A percentile compares a stretch with the other conserved stretches of the same genome.
Conservation (phyloP, 2,329 filamentous ascomycete genomes). For the Ophiostoma angusticollis region DNA sequence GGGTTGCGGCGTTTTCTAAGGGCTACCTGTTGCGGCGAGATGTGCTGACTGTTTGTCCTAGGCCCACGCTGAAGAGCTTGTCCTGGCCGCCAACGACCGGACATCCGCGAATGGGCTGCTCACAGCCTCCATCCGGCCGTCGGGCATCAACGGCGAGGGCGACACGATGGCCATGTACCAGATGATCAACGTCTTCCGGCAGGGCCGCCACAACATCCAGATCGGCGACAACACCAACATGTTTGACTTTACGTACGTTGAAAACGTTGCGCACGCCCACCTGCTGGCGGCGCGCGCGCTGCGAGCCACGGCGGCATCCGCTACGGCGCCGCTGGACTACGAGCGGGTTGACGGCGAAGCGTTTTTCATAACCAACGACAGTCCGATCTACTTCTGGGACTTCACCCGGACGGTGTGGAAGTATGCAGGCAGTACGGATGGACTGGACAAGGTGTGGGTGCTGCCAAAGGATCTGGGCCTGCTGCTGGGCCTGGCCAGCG, state of each 20-base stretch:
- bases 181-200: slow-evolving; percentile 57
- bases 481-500: slow-evolving; percentile 38
- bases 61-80: slow-evolving; percentile 71
- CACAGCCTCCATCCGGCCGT: slow-evolving; percentile 71
- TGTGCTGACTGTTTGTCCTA: slow-evolving; percentile 12
- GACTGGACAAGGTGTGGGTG: slow-evolving; percentile 41
- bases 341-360: slow-evolving; percentile 72
- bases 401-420: slow-evolving; percentile 69
- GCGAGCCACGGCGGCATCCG: slow-evolving; percentile 42
- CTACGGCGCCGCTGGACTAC: slow-evolving; percentile 52
- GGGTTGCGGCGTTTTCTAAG: slow-evolving; percentile 4
- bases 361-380: slow-evolving; percentile 84
- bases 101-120: slow-evolving; percentile 40
- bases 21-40: not conserved
- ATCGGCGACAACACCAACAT: slow-evolving; percentile 57
- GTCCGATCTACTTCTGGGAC: slow-evolving; percentile 85
- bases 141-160: slow-evolving; percentile 82
- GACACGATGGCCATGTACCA: slow-evolving; percentile 66
- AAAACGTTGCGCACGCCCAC: slow-evolving; percentile 62
- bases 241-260: slow-evolving; percentile 53
- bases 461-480: slow-evolving; percentile 40
- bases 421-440: slow-evolving; percentile 39
- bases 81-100: slow-evolving; percentile 55
- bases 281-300: slow-evolving; percentile 66
- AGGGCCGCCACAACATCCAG: slow-evolving; percentile 61